phyloP scores from a whole-genome alignment of 2,329 filamentous ascomycete species.

The Fusarium bactridioides region DNA sequence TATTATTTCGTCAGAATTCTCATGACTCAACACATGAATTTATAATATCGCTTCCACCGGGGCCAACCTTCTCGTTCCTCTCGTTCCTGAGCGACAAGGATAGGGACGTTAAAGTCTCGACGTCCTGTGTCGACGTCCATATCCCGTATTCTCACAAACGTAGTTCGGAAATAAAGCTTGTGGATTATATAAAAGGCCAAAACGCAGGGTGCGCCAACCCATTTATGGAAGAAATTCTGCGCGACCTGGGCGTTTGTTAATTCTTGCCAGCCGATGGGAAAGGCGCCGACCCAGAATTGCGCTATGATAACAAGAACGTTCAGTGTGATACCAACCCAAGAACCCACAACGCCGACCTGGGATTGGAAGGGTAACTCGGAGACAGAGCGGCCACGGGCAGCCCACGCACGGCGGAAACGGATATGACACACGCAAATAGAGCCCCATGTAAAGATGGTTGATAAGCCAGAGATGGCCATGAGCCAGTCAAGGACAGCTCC shows the following conservation, averaged over 20 bases:
- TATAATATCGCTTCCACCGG: slow-evolving; percentile 78
- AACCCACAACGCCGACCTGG: slow-evolving; percentile 80
- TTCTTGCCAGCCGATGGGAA: slow-evolving; percentile 68
- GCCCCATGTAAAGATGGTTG: slow-evolving; percentile 80
- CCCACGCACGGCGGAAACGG: slow-evolving; percentile 87
- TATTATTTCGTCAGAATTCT: not conserved
- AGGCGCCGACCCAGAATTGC: slow-evolving; percentile 89
- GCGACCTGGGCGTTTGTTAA: slow-evolving; percentile 58
- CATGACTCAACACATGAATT: slow-evolving; percentile 69
- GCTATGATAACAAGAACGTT: slow-evolving; percentile 80
- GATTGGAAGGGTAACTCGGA: slow-evolving; percentile 82
- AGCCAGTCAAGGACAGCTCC: slow-evolving; percentile 80
- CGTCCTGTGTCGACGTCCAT: slow-evolving; percentile 91
- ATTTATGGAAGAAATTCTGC: slow-evolving; percentile 76
- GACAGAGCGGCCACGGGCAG: slow-evolving; percentile 70
- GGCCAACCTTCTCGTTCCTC: slow-evolving; percentile 79
- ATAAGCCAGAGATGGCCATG: slow-evolving; percentile 75
- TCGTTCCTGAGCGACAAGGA: slow-evolving; percentile 80
- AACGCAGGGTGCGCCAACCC: slow-evolving; percentile 75
- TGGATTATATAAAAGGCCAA: slow-evolving; percentile 74
- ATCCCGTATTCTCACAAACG: slow-evolving; percentile 70
- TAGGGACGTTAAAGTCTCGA: slow-evolving; percentile 81
- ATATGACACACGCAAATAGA: slow-evolving; percentile 92
- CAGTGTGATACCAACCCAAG: slow-evolving; percentile 79
- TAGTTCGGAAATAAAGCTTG: slow-evolving; percentile 77